A percentile compares a stretch with the other conserved stretches of the same genome.
These are phyloP conservation scores for Alternaria incomplexa DNA, from an alignment of 2,329 filamentous ascomycete genomes.

Conservation along the genomic window DNA sequence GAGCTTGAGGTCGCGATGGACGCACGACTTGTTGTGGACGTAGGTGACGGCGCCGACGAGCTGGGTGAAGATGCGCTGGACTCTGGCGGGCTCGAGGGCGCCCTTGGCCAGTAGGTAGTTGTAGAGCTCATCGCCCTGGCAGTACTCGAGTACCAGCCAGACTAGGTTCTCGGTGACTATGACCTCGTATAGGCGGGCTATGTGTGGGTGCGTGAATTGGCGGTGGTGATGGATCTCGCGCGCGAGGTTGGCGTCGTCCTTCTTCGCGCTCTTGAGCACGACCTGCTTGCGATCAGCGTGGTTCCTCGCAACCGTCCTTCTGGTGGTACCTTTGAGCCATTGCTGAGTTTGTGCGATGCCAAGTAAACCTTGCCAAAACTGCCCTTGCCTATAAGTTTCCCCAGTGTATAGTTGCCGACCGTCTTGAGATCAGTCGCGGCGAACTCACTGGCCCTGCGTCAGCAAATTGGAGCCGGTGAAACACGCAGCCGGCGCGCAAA, in stretches of 20 bases:
- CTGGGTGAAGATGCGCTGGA: constrained; percentile 95
- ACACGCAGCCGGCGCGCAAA: constrained; percentile 7
- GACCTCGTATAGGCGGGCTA: constrained; percentile 94
- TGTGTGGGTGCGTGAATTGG: constrained; percentile 97
- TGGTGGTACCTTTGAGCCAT: constrained; percentile 84
- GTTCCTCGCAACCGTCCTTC: background rate
- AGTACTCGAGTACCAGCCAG: constrained; percentile 97
- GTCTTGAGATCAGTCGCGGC: constrained; percentile 86
- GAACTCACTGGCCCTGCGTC: constrained; percentile 74
- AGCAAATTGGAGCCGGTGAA: constrained; percentile 14
- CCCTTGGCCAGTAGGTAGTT: constrained; percentile 92
- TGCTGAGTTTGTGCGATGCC: constrained; percentile 94
- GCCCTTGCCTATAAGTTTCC: constrained; percentile 91
- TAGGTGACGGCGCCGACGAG: constrained; percentile 94
- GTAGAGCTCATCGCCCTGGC: constrained; percentile 94
- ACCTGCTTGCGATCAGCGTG: constrained; percentile 65
- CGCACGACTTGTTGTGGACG: constrained; percentile 92
- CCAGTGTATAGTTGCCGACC: constrained; percentile 93
- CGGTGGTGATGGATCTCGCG: constrained; percentile 98
- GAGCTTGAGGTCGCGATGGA: constrained; percentile 94
- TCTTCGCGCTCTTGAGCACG: constrained; percentile 96
- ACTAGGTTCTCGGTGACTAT: constrained; percentile 95
- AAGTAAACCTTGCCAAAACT: constrained; percentile 99
- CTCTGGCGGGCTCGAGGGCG: constrained; percentile 80
- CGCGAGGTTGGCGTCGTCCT: constrained; percentile 92